phyloP scores from a whole-genome alignment of 148 eudicot species.

The Tetragonia tetragonoides region DNA sequence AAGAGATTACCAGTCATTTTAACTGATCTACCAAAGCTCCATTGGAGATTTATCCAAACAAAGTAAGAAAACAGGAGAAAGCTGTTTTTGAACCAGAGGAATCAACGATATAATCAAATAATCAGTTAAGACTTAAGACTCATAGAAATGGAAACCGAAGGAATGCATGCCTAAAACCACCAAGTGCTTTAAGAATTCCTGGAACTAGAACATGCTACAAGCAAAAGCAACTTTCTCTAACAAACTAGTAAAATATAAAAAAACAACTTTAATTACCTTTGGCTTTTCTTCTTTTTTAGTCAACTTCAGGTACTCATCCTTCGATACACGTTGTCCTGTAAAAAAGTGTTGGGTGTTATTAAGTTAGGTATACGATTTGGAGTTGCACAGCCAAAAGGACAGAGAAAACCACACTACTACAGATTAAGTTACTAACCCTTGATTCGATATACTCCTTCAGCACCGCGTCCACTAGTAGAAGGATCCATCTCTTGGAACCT shows the following conservation, averaged over 20 bases:
- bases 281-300: constrained; percentile 80
- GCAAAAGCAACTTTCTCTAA: neutral
- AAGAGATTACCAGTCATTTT: neutral
- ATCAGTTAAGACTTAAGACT: neutral
- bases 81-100: neutral
- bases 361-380: neutral
- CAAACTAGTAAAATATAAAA: neutral
- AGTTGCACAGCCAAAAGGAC: neutral
- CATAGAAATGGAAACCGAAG: neutral
- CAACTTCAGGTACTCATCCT: constrained; percentile 63
- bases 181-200: neutral
- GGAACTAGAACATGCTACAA: neutral
- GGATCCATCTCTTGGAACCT: constrained; percentile 84
- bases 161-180: neutral
- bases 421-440: constrained; percentile 47
- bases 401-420: neutral
- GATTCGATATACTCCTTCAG: constrained; percentile 72
- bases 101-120: neutral
- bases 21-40: neutral
- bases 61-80: no score
- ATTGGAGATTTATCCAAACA: neutral
- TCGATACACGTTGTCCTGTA: constrained; percentile 76
- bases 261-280: constrained; percentile 48
- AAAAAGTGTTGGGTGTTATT: constrained; percentile 8
- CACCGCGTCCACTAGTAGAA: constrained; percentile 70